Percentiles rank a stretch among this genome's conserved stretches.
These are phyloP conservation scores for Naganishia kalamii DNA, from an alignment of 768 basidiomycete genomes.

Conservation along the genomic window DNA sequence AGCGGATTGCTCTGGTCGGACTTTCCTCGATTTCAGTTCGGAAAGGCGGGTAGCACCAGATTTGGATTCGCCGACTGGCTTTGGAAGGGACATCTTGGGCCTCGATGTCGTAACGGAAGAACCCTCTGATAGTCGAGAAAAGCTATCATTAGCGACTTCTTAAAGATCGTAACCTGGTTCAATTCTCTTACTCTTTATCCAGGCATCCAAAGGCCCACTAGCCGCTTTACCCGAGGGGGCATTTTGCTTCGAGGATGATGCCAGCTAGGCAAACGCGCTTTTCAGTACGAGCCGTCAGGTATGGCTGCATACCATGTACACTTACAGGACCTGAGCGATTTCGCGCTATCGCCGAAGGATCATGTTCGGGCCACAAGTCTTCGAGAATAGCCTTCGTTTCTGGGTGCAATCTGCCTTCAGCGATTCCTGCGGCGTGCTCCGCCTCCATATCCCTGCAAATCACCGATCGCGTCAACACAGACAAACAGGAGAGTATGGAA, in stretches of 20 bases:
- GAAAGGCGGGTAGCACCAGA: conserved; percentile 39
- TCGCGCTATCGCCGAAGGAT: not conserved
- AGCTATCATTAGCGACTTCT: not conserved
- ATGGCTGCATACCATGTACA: not conserved
- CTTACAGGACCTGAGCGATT: conserved; percentile 1
- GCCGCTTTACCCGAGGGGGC: not conserved
- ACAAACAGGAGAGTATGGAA: not conserved
- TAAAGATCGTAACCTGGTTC: not conserved
- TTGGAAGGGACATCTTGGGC: conserved; percentile 25
- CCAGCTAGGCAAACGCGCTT: not conserved
- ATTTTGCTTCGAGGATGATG: conserved; percentile 9
- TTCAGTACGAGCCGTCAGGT: not conserved
- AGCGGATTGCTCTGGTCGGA: not conserved
- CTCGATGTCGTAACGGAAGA: not conserved
- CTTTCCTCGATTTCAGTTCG: conserved; percentile 25
- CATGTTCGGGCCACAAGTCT: conserved; percentile 42
- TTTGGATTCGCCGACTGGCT: conserved; percentile 32
- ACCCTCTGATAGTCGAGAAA: not conserved
- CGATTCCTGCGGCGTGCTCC: conserved; percentile 37
- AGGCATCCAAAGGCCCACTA: conserved; percentile 38
- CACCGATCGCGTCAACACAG: too few relatives aligned
- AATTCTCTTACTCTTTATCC: conserved; percentile 36
- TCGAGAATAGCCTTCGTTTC: conserved; percentile 37
- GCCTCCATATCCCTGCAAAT: conserved; percentile 31
- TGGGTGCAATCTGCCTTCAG: conserved; percentile 41